These are phyloP conservation scores for Leccinum angustisporum DNA, from an alignment of 1,284 basidiomycete genomes.

Conservation along the genomic window DNA sequence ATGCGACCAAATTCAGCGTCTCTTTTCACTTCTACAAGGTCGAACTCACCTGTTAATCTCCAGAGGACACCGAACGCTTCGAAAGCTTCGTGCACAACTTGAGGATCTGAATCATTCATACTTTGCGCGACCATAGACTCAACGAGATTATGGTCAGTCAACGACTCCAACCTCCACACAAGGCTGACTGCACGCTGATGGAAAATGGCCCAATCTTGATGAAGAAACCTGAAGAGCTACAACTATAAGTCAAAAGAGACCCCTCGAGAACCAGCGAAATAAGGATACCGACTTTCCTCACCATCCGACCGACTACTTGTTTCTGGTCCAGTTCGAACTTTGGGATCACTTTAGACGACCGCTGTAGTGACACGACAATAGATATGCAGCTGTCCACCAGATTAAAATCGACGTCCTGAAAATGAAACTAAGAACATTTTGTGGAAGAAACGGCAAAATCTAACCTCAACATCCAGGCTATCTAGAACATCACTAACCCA, in stretches of 20 bases:
- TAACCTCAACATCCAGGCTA: constrained; percentile 54
- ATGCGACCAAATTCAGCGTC: constrained; percentile 8
- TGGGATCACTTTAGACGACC: constrained; percentile 51
- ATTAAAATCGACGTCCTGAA: constrained; percentile 61
- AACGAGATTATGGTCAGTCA: constrained; percentile 62
- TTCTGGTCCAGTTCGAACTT: constrained; percentile 55
- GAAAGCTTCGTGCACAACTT: constrained; percentile 60
- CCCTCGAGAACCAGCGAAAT: background rate
- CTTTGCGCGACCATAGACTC: constrained; percentile 75
- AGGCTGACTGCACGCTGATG: constrained; percentile 83
- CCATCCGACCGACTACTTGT: constrained; percentile 53
- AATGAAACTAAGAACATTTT: constrained; percentile 11
- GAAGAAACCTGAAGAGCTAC: constrained; percentile 77
- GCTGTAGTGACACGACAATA: constrained; percentile 57
- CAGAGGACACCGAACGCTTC: constrained; percentile 93
- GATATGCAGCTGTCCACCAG: constrained; percentile 66
- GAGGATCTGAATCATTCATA: constrained; percentile 55
- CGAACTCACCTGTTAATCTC: constrained; percentile 74
- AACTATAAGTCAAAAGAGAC: constrained; percentile 10
- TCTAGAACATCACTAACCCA: constrained; percentile 57
- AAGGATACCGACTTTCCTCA: constrained; percentile 43
- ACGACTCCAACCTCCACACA: constrained; percentile 81
- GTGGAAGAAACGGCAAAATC: constrained; percentile 13
- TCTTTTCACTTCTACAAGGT: background rate
- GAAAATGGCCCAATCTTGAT: constrained; percentile 64